These are phyloP conservation scores for Penicillium macrosclerotiorum DNA, from an alignment of 495 filamentous ascomycete species.

Conservation along the genomic window DNA sequence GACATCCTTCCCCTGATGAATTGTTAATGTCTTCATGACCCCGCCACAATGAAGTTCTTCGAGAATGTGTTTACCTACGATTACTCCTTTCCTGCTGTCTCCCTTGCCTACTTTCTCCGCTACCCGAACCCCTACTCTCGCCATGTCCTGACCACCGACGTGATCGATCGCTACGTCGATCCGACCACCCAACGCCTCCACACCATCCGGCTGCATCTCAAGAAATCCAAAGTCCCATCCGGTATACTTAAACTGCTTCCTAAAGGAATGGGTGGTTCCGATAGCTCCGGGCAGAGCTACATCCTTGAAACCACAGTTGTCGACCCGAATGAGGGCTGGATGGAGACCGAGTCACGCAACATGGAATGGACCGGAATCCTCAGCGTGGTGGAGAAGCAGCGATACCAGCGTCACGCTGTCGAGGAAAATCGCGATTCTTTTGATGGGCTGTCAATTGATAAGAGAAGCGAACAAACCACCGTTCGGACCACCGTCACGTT, in stretches of 20 bases:
- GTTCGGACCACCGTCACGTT: conserved; percentile 86
- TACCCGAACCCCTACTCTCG: conserved; percentile 96
- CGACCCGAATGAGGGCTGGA: conserved; percentile 85
- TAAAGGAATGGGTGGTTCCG: conserved; percentile 67
- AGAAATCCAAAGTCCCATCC: conserved; percentile 85
- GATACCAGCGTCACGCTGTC: conserved; percentile 55
- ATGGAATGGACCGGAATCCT: conserved; percentile 90
- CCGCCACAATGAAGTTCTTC: conserved; percentile 78
- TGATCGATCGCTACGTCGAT: conserved; percentile 84
- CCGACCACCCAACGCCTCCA: conserved; percentile 74
- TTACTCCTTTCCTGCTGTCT: conserved; percentile 88
- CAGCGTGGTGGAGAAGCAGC: conserved; percentile 86
- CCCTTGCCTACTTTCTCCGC: conserved; percentile 97
- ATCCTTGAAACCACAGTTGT: conserved; percentile 91
- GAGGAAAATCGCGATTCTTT: conserved; percentile 20
- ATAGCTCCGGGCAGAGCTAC: conserved; percentile 73
- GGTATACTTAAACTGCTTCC: conserved; percentile 81
- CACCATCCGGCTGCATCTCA: conserved; percentile 88
- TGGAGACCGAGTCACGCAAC: conserved; percentile 79
- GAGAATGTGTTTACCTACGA: conserved; percentile 85
- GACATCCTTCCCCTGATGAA: background rate
- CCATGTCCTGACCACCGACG: conserved; percentile 95
- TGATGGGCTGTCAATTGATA: conserved; percentile 34
- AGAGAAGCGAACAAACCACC: conserved; percentile 63
- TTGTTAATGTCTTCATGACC: conserved; percentile 8